phyloP scores from a whole-genome alignment of 2,329 filamentous ascomycete species.

The Penicillium griseofulvum region DNA sequence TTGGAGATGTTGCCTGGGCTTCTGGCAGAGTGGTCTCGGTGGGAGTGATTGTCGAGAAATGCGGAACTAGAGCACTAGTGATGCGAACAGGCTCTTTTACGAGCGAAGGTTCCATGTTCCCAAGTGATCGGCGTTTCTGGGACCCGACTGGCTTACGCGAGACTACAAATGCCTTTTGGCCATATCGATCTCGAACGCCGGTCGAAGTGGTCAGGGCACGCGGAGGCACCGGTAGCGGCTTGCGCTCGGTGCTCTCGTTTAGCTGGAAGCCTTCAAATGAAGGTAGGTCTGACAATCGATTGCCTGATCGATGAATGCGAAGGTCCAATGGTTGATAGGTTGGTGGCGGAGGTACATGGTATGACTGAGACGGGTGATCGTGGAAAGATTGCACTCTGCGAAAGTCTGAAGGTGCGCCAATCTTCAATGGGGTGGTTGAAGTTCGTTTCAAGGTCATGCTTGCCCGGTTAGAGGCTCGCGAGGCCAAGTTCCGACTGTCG shows the following conservation, averaged over 20 bases:
- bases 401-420: constrained; percentile 46
- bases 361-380: background rate
- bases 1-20: constrained; percentile 1
- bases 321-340: constrained; percentile 46
- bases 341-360: constrained; percentile 13
- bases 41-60: constrained; percentile 28
- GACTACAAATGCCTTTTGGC: constrained; percentile 29
- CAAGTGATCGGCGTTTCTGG: constrained; percentile 27
- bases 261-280: constrained; percentile 43
- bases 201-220: constrained; percentile 30
- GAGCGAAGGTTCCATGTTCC: constrained; percentile 20
- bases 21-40: constrained; percentile 2
- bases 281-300: constrained; percentile 46
- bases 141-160: constrained; percentile 41
- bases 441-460: constrained; percentile 41
- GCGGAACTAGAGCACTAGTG: constrained; percentile 28
- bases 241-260: constrained; percentile 25
- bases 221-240: constrained; percentile 30
- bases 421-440: constrained; percentile 33
- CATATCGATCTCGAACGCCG: constrained; percentile 17
- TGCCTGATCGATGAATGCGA: constrained; percentile 46
- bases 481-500: constrained; percentile 39
- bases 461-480: constrained; percentile 41
- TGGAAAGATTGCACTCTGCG: constrained; percentile 34
- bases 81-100: constrained; percentile 19